Evolutionary conservation across 257 asterid species (phyloP), one percentile per base, ranked within the genome.

Genomic region (Solanum gandarillasii): DNA sequence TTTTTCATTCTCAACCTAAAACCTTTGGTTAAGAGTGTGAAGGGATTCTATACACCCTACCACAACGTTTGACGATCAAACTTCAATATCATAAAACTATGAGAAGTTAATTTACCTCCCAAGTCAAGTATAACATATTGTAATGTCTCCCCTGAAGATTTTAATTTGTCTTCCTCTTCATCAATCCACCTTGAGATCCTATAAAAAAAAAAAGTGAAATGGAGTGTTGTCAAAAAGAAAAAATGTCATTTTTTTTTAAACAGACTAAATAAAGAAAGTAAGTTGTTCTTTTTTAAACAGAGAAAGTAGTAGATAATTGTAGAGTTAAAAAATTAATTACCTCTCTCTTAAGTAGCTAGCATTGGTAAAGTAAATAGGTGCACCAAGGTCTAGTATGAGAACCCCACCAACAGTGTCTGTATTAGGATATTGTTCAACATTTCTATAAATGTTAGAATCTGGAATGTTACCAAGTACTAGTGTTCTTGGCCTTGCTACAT

Each of bases 341-440:
- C 99, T 95, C 89, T 97, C 99, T 91, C 99, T 92, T 89, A 97
- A 93, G 92, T 96, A 97, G 91, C 95, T 92, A 11, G 99, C 38
- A 62, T 96, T 97, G 34, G 99, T 98, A 86, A 96, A 97, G 89
- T 97, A 97, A 78, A 97, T 94, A 0, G 99, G 99, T 83, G 96
- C 98, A 35, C 93, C 98, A 68, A 97, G 94, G 88, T 95, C 96
- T 46, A 97, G 97, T 86, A 97, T 92, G 72, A 97, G 88, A 72
- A 96, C 88, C 18, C 99, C 99, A 0, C 94, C 96, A 71, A 93
- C 94, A 87, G 39, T 93, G 21, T 58, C 88, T 1, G 99, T 91
- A 21, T 94, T 90, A 5, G 93, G 91, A 55, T 97, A 97, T 35
- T 97, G 99, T 84, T 97, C 95, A 8, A 97, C 94, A 81, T 85